Evolutionary conservation across 2,329 filamentous ascomycete genomes (phyloP).

Genomic region (Dendrostoma leiphaemia): DNA sequence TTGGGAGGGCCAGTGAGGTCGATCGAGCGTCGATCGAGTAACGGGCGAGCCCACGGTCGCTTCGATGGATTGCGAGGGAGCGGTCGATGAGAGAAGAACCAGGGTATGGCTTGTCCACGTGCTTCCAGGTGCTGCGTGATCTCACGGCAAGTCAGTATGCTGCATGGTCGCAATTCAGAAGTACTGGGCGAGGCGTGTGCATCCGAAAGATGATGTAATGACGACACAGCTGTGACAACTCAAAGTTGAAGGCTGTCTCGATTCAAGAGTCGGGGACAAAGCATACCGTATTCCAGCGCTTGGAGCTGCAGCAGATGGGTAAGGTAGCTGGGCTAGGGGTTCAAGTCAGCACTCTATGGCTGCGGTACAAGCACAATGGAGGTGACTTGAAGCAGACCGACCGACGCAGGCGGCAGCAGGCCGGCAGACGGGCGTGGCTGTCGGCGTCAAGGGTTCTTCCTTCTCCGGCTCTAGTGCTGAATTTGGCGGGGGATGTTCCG

Average conservation of each 20-base stretch:
- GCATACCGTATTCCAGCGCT: neutral
- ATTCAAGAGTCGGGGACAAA: neutral
- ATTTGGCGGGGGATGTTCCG: neutral
- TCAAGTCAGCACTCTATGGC: no score
- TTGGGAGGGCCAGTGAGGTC: neutral
- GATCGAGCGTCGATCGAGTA: neutral
- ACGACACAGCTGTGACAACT: neutral
- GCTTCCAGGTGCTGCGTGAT: slow-evolving; percentile 10
- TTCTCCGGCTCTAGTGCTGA: neutral
- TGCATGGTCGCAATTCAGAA: no score
- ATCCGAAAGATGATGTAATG: no score
- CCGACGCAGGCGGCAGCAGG: no score
- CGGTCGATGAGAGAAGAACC: neutral
- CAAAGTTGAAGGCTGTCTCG: neutral
- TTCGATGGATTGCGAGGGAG: neutral
- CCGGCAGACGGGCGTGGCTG: no score
- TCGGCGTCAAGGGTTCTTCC: slow-evolving; percentile 12
- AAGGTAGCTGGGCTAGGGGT: slow-evolving; percentile 1
- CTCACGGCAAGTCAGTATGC: neutral
- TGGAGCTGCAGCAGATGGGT: neutral
- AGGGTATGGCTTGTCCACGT: slow-evolving; percentile 11
- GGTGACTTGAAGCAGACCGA: no score
- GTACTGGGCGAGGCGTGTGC: neutral
- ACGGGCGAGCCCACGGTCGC: no score
- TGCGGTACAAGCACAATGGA: no score